Conservation (phyloP, 805 yeast genomes). For the Teunomyces pallodes region DNA sequence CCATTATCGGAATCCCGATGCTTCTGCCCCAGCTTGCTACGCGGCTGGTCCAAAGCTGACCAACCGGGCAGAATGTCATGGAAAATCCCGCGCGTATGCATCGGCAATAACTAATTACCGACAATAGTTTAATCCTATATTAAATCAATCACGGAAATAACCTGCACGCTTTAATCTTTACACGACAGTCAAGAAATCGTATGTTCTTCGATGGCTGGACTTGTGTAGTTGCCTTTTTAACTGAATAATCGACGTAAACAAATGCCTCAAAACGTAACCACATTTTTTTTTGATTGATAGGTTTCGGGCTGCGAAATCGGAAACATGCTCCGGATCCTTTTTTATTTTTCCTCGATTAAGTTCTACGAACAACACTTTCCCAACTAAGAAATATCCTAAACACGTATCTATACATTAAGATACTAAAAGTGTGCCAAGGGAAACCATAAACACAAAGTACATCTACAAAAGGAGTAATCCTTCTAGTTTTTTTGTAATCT, state of each 20-base stretch:
- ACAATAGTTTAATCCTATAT: neutral
- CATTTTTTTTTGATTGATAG: neutral
- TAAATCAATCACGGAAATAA: neutral
- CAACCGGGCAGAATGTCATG: neutral
- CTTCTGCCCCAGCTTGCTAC: neutral
- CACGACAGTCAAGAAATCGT: no score
- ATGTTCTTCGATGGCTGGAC: no score
- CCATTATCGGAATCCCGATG: neutral
- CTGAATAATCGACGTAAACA: no score
- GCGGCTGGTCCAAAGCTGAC: neutral
- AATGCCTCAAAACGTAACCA: no score
- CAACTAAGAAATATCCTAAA: no score
- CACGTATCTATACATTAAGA: no score
- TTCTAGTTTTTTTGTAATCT: neutral
- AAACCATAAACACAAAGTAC: neutral
- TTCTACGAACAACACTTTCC: no score
- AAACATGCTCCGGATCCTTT: no score
- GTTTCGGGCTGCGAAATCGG: neutral
- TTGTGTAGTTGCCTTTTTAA: no score
- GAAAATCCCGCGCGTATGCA: neutral
- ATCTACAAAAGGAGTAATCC: neutral
- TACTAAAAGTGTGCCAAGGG: no score
- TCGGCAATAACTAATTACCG: neutral
- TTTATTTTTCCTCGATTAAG: no score
- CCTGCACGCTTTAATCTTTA: neutral